Evolutionary conservation across 1,284 basidiomycete species (phyloP), one percentile per base, ranked within the genome.

Genomic region (Tetrapyrgos nigripes): DNA sequence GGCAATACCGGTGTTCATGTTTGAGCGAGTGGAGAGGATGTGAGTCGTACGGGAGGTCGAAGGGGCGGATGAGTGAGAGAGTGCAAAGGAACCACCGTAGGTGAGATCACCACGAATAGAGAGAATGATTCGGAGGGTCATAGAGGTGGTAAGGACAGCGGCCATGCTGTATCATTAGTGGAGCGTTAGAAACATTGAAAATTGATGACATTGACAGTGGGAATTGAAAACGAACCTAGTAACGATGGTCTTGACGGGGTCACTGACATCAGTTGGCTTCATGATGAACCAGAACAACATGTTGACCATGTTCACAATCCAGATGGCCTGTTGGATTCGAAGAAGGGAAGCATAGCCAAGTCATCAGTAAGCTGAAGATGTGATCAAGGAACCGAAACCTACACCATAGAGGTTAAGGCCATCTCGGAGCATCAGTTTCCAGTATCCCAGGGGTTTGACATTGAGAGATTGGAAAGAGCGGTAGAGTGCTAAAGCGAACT

Each of bases 391-490:
- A 63, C 27, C n/a, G 17, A 17, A 9, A 72, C 83, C 64, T 72
- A 86, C 87, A 56, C 82, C 88, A 68, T 93, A 93, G 57, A 93
- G 83, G 75, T 92, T 93, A 62, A 93, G 84, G 10, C 90, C 89
- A 70, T 93, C 91, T 60, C 91, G 89, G 61, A 93, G 88, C 90
- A 92, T 92, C 64, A 93, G 80, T 68, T 92, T 91, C 91, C 91
- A 93, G 45, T 80, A 77, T 53, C 78, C 81, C 59, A 91, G 73
- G 1, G 76, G 82, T 68, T 88, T 91, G 31, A 77, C 64, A 49
- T 81, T 64, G 61, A 89, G 83, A 2, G 89, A 90, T 58, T 77
- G 70, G 63, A 89, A 62, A 26, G 89, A 91, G 54, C 89, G 87
- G 33, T 68, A 70, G 53, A 92, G 67, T 2, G 91, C 90, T 40